Conservation (phyloP, 129 eudicot genomes). For the Lonicera japonica region DNA sequence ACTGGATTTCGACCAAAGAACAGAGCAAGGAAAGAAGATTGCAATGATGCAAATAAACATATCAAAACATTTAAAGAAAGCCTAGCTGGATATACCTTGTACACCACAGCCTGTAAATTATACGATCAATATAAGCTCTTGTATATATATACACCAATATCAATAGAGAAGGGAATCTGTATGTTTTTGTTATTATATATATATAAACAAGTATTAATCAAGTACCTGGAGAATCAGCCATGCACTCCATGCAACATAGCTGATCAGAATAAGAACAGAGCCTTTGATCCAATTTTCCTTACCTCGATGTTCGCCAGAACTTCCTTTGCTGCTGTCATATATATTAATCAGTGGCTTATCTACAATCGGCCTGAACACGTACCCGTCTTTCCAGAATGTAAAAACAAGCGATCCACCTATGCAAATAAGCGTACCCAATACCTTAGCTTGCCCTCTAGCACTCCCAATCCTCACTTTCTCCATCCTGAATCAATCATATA, state of each 20-base stretch:
- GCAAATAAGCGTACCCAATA: slow-evolving; percentile 16
- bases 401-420: slow-evolving; percentile 17
- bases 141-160: too few relatives aligned
- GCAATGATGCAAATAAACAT: slow-evolving; percentile 23
- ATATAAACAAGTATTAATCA: too few relatives aligned
- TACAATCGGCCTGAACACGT: slow-evolving; percentile 9
- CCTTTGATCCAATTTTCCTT: slow-evolving; percentile 27
- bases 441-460: slow-evolving; percentile 20
- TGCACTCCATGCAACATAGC: slow-evolving; percentile 18
- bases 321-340: background rate
- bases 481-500: slow-evolving; percentile 6
- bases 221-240: slow-evolving; percentile 25
- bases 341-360: slow-evolving; percentile 15
- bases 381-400: slow-evolving; percentile 25
- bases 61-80: slow-evolving; percentile 19
- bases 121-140: background rate
- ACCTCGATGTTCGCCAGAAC: background rate
- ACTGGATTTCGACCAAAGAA: slow-evolving; percentile 13
- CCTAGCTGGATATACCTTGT: slow-evolving; percentile 25
- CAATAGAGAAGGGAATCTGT: too few relatives aligned
- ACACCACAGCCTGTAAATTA: slow-evolving; percentile 10
- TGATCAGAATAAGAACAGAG: slow-evolving; percentile 15
- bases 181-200: too few relatives aligned
- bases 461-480: slow-evolving; percentile 17
- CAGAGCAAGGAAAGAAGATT: slow-evolving; percentile 22